Base-by-base conservation (phyloP, 371 early-diverging fungal genomes). In the Circinella minor region DNA sequence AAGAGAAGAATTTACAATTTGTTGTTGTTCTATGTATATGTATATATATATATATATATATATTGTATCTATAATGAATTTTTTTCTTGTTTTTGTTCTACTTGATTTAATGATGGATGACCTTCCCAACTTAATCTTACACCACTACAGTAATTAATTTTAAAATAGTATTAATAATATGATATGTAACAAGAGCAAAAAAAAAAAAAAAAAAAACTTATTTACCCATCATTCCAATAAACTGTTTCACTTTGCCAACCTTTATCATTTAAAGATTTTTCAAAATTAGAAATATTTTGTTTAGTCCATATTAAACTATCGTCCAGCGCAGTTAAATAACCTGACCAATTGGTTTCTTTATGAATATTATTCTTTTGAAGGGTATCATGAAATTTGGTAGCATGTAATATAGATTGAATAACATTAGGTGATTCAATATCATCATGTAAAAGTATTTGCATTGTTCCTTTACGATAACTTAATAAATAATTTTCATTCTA, bases 171-270 rank as follows among this genome's bases (percentile, higher is more conserved):
- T 27, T 27, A 43, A 43, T 27, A 43, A 43, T 9, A 43, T 9
- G 43, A 43, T 43, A 43, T 43, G 1, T 54, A 15, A 15, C 6
- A 6, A 54, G 20, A 1, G 27, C n/a, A n/a, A n/a, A 27, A 27
- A 27, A 27, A 27, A 27, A 2, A 27, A 27, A 27, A 27, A 27
- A 2, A 27, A 27, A 27, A 27, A 2, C 27, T n/a, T 4, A 51
- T 65, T 70, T 81, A 81, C 86, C 75, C 77, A 59, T 86, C 86
- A 71, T 81, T 84, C 88, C 88, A 91, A 72, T 89, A 91, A 4
- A 91, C 88, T 5, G 81, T 74, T 69, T 91, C 87, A 36, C 81
- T 81, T 66, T 85, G 77, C 91, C 91, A 91, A 18, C 81, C 85
- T 69, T 83, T 80, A 46, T 76, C 74, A 55, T 86, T 88, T 48